Base-by-base conservation (phyloP, 2,329 filamentous ascomycete species). In the Clarireedia monteithiana region DNA sequence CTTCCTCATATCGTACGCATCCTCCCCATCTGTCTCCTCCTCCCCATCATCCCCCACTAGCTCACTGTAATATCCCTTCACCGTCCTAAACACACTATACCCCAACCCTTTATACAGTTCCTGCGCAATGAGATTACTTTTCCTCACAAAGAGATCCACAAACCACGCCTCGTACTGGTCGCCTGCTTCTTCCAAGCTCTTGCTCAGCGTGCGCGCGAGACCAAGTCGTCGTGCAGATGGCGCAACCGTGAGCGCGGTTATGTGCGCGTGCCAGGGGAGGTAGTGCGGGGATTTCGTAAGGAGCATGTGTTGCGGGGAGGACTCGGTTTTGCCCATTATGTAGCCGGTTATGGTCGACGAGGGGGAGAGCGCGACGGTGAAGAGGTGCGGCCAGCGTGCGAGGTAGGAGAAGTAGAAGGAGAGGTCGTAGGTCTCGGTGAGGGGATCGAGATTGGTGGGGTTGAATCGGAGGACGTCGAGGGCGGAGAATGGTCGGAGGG, bases 251-350 rank as follows among this genome's bases (percentile, higher is more conserved):
- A 99, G 78, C 38, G 92, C 94, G 4, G 94, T 99, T 69, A 99
- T 95, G 73, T 99, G 94, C 20, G 91, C 92, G 74, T 99, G 94
- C 89, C 91, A 97, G n/a, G 92, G 92, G n/a, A 96, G 86, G 74
- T 95, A 95, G 74, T 96, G 91, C 66, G 86, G 80, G 50, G 89
- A 94, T 66, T 84, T 84, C 58, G 83, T 79, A 70, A 88, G 82
- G 53, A 84, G 83, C 70, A 88, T 81, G 54, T 84, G 83, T 46
- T 88, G 77, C 15, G 88, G 86, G 54, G 90, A 95, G 61, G 90
- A 85, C 76, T 97, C 92, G 59, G 95, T 82, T 75, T 99, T 99
- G 69, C 92, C 94, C 82, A 99, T 95, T 69, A 99, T 95, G 73
- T 99, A 99, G 55, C 89, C 94, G 62, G 96, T 87, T 56, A 97